Conservation (phyloP, 192 early-diverging fungal genomes). For the Entomortierella parvispora region DNA sequence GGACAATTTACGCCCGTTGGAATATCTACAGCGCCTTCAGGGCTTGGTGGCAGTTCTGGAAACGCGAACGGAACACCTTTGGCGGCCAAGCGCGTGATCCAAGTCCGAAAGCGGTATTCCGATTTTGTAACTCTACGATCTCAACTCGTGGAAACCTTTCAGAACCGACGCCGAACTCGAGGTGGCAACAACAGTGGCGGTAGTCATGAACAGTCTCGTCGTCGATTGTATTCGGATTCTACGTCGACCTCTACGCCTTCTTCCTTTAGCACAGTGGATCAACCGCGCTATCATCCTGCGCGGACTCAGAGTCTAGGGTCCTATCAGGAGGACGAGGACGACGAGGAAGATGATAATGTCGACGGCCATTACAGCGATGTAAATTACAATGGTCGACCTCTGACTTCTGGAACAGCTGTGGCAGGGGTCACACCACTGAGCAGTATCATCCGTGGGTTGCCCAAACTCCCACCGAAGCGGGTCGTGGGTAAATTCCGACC, state of each 20-base stretch:
- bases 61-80: neutral
- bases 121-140: constrained; percentile 60
- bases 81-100: constrained; percentile 20
- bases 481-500: constrained; percentile 61
- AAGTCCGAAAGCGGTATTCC: constrained; percentile 57
- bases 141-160: constrained; percentile 36
- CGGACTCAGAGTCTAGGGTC: neutral
- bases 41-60: no score
- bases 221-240: neutral
- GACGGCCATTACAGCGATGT: neutral
- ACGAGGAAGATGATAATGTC: constrained; percentile 17
- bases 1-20: no score
- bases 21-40: no score
- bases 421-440: no score
- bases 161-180: neutral
- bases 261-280: neutral
- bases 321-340: constrained; percentile 1
- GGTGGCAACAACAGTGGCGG: neutral
- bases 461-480: constrained; percentile 62
- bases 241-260: neutral
- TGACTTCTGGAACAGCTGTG: no score
- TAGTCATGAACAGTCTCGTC: neutral
- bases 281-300: neutral
- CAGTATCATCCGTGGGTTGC: constrained; percentile 44
- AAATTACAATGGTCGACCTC: constrained; percentile 4